Percentiles rank a stretch among this genome's conserved stretches.
Evolutionary conservation across 2,329 filamentous ascomycete species (phyloP).

Genomic region (Colletotrichum tabaci): DNA sequence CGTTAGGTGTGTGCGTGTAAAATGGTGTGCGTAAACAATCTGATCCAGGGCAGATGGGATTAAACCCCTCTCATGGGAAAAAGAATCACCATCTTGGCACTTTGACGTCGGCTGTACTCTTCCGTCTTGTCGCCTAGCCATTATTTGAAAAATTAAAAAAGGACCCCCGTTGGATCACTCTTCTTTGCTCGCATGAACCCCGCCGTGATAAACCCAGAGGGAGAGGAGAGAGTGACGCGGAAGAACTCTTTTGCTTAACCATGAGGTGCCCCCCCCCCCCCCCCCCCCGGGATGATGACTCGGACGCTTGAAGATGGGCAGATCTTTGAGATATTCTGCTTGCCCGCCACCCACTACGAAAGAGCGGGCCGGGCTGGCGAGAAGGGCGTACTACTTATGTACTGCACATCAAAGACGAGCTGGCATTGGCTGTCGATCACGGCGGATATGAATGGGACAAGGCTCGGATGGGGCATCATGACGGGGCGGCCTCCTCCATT

Average conservation of each 20-base stretch:
- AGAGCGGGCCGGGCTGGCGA: constrained; percentile 2
- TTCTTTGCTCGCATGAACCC: neutral
- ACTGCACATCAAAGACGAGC: neutral
- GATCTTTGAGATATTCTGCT: neutral
- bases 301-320: constrained; percentile 1
- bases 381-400: neutral
- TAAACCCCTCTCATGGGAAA: constrained; percentile 2
- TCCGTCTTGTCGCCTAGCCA: constrained; percentile 7
- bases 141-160: neutral
- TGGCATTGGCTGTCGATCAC: constrained; percentile 4
- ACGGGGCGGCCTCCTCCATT: too few relatives aligned
- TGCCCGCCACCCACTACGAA: neutral
- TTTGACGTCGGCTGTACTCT: constrained; percentile 3
- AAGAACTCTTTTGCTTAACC: neutral
- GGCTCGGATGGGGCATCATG: neutral
- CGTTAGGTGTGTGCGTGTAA: too few relatives aligned
- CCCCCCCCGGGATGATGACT: constrained; percentile 2
- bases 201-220: neutral
- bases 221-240: too few relatives aligned
- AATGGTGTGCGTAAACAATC: too few relatives aligned
- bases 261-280: too few relatives aligned
- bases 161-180: too few relatives aligned
- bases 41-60: neutral
- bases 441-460: constrained; percentile 23
- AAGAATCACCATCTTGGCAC: neutral